Evolutionary conservation across 2,329 filamentous ascomycete genomes (phyloP).

Genomic region (Fusarium neocosmosporiellum): DNA sequence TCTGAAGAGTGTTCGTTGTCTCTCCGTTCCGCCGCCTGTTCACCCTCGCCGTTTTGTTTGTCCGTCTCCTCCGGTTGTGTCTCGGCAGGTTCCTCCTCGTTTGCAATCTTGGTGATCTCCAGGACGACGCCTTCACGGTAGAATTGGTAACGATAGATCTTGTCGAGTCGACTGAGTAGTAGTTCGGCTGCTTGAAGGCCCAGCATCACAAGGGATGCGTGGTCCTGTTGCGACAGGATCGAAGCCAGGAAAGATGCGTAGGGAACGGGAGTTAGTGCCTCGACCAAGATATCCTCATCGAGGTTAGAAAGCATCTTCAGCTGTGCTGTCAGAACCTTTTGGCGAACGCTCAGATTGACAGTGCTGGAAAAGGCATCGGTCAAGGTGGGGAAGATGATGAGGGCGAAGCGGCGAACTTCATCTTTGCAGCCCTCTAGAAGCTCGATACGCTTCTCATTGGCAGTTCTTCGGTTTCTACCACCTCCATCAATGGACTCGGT

Average conservation of each 20-base stretch:
- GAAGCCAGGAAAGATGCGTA: slow-evolving; percentile 97
- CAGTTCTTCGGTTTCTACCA: slow-evolving; percentile 54
- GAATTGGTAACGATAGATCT: slow-evolving; percentile 94
- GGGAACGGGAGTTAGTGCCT: slow-evolving; percentile 86
- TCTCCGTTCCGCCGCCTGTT: slow-evolving; percentile 43
- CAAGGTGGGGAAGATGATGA: slow-evolving; percentile 92
- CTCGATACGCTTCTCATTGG: slow-evolving; percentile 84
- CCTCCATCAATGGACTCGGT: slow-evolving; percentile 53
- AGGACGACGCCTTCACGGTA: slow-evolving; percentile 96
- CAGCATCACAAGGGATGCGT: slow-evolving; percentile 85
- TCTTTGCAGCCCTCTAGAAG: slow-evolving; percentile 84
- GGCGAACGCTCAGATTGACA: slow-evolving; percentile 91
- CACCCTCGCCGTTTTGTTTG: slow-evolving; percentile 38
- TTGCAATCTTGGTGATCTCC: slow-evolving; percentile 86
- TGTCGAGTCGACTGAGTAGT: slow-evolving; percentile 83
- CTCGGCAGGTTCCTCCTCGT: slow-evolving; percentile 51
- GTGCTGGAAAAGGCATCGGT: slow-evolving; percentile 98
- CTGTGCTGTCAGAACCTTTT: slow-evolving; percentile 95
- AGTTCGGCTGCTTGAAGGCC: slow-evolving; percentile 92
- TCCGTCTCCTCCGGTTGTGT: slow-evolving; percentile 25
- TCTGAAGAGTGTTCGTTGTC: slow-evolving; percentile 45
- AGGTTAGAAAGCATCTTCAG: slow-evolving; percentile 97
- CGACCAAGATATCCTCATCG: slow-evolving; percentile 84
- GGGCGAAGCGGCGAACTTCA: slow-evolving; percentile 89
- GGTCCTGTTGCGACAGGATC: slow-evolving; percentile 95